Conservation (phyloP, 352 stramenopile genomes). For the Pythium coloratum region DNA sequence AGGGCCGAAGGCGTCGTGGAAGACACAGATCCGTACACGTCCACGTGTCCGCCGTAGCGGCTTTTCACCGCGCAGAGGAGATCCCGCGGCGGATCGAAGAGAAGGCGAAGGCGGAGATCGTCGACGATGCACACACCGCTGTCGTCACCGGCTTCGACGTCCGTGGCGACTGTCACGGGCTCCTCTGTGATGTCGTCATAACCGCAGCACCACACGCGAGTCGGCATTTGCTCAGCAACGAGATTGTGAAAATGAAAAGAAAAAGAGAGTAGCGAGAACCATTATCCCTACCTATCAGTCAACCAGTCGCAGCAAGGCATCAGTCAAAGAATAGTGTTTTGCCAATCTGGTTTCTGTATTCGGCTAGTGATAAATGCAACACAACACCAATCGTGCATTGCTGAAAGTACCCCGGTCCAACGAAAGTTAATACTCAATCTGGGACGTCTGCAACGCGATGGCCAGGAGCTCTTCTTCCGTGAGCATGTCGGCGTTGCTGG, state of each 20-base stretch:
- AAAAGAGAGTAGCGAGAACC: too few relatives aligned
- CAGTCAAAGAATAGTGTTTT: too few relatives aligned
- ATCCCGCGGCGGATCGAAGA: not conserved
- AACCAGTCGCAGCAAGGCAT: too few relatives aligned
- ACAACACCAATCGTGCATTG: too few relatives aligned
- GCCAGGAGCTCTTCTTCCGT: constrained; percentile 31
- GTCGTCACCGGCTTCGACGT: not conserved
- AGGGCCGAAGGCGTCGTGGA: not conserved
- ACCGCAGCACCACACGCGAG: not conserved
- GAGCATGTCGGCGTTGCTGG: constrained; percentile 19
- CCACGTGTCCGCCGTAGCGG: not conserved
- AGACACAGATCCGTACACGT: not conserved
- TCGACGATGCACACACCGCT: not conserved
- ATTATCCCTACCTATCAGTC: too few relatives aligned
- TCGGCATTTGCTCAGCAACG: not conserved
- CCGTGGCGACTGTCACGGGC: not conserved
- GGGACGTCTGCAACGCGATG: constrained; percentile 28
- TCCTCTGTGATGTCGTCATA: not conserved
- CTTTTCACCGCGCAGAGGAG: not conserved
- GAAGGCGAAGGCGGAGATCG: not conserved
- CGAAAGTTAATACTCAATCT: constrained; percentile 38
- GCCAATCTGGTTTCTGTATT: too few relatives aligned
- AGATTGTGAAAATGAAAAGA: not conserved
- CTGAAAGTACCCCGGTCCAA: too few relatives aligned
- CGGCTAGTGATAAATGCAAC: too few relatives aligned